Conservation (phyloP, 1,284 basidiomycete species). For the Papiliotrema fonsecae region DNA sequence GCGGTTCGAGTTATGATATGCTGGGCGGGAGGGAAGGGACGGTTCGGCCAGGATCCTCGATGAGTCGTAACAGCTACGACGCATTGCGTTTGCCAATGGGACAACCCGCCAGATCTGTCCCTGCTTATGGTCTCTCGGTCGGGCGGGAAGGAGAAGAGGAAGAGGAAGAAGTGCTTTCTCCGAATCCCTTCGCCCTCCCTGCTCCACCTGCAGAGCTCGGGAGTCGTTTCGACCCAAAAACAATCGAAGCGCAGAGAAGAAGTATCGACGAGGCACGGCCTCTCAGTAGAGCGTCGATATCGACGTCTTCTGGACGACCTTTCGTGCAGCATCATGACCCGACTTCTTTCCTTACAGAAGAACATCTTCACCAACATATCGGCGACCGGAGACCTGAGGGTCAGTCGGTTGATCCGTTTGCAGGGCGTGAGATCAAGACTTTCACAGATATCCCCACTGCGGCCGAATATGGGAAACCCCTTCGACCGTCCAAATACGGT, state of each 20-base stretch:
- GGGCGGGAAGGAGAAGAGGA: constrained; percentile 7
- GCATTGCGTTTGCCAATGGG: background rate
- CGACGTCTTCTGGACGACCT: background rate
- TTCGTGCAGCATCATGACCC: background rate
- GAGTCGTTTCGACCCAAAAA: constrained; percentile 42
- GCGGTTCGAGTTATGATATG: background rate
- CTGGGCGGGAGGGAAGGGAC: background rate
- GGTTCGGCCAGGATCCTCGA: background rate
- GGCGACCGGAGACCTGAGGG: background rate
- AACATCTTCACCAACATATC: background rate
- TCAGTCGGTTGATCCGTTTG: background rate
- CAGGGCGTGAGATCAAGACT: background rate
- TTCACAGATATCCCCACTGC: constrained; percentile 34
- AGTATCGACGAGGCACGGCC: background rate
- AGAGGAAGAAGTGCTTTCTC: constrained; percentile 11
- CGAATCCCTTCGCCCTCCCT: constrained; percentile 44
- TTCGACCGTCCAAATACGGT: constrained; percentile 28
- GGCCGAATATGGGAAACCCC: constrained; percentile 32
- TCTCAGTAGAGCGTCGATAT: background rate
- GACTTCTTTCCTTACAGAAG: background rate
- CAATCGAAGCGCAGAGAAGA: constrained; percentile 17
- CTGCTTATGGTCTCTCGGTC: background rate
- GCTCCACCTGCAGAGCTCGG: constrained; percentile 32
- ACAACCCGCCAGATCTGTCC: background rate
- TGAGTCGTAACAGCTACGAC: background rate